Conservation (phyloP, 2,329 filamentous ascomycete genomes). For the Phyllosticta citribraziliensis region DNA sequence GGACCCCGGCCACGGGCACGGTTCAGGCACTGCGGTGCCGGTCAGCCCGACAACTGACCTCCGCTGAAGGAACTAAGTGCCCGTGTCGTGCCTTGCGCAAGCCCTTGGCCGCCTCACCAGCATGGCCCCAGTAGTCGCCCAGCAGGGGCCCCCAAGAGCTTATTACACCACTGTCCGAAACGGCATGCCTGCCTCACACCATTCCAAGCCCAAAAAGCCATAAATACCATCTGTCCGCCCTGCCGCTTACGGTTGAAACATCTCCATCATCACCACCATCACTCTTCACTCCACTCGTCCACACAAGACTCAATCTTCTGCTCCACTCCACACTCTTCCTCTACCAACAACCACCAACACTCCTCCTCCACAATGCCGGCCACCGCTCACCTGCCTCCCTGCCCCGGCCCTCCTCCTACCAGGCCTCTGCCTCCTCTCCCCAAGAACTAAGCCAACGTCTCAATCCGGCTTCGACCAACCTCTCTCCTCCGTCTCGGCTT, state of each 20-base stretch:
- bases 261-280: conserved; percentile 18
- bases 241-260: conserved; percentile 17
- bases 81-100: conserved; percentile 13
- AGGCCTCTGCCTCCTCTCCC: conserved; percentile 38
- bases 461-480: background rate
- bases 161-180: conserved; percentile 32
- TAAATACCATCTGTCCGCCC: conserved; percentile 29
- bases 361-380: conserved; percentile 27
- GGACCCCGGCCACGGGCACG: background rate
- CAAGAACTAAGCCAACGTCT: conserved; percentile 25
- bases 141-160: conserved; percentile 28
- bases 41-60: conserved; percentile 11
- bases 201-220: conserved; percentile 24
- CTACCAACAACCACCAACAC: conserved; percentile 1
- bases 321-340: conserved; percentile 8
- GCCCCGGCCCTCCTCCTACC: conserved; percentile 39
- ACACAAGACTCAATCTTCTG: conserved; percentile 2
- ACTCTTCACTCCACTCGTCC: background rate
- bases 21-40: conserved; percentile 6
- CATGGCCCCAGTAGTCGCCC: conserved; percentile 30
- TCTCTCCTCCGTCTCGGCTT: background rate
- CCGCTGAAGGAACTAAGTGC: too few relatives aligned
- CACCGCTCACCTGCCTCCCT: conserved; percentile 35
- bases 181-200: conserved; percentile 31
- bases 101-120: conserved; percentile 28